phyloP scores from a whole-genome alignment of 164 flowering plant genomes.

The Magnolia sinica region DNA sequence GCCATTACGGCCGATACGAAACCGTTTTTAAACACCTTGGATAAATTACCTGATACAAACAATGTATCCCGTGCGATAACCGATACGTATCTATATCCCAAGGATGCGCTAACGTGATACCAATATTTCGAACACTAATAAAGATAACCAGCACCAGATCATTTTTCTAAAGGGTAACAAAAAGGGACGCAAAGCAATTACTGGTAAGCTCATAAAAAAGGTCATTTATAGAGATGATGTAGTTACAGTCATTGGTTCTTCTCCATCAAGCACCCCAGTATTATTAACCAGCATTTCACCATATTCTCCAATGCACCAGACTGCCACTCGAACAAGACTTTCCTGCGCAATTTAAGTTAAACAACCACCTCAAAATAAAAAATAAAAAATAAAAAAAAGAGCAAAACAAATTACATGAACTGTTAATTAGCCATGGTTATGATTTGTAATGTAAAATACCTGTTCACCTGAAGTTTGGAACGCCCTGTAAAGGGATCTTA shows the following conservation, averaged over 20 bases:
- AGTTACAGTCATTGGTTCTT: slow-evolving; percentile 90
- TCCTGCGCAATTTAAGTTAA: slow-evolving; percentile 44
- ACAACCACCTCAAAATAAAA: slow-evolving; percentile 4
- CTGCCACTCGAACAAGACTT: slow-evolving; percentile 87
- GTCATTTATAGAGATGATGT: neutral
- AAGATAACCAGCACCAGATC: neutral
- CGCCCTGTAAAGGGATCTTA: slow-evolving; percentile 79
- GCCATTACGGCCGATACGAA: no score
- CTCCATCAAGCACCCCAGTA: slow-evolving; percentile 73
- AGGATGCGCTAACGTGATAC: no score
- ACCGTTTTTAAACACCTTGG: no score
- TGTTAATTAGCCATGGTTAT: neutral
- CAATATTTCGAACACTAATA: no score
- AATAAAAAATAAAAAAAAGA: neutral
- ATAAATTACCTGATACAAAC: no score
- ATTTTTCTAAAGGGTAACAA: neutral
- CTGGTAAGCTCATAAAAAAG: neutral
- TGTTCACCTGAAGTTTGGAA: slow-evolving; percentile 80
- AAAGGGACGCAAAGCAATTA: neutral
- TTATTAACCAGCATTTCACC: slow-evolving; percentile 85
- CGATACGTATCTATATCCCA: no score
- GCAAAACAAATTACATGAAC: neutral
- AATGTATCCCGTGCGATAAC: no score
- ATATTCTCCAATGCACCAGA: slow-evolving; percentile 99
- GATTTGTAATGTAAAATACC: slow-evolving; percentile 40